These are phyloP conservation scores for Coemansia erecta DNA, from an alignment of 192 early-diverging fungal genomes.

Conservation along the genomic window DNA sequence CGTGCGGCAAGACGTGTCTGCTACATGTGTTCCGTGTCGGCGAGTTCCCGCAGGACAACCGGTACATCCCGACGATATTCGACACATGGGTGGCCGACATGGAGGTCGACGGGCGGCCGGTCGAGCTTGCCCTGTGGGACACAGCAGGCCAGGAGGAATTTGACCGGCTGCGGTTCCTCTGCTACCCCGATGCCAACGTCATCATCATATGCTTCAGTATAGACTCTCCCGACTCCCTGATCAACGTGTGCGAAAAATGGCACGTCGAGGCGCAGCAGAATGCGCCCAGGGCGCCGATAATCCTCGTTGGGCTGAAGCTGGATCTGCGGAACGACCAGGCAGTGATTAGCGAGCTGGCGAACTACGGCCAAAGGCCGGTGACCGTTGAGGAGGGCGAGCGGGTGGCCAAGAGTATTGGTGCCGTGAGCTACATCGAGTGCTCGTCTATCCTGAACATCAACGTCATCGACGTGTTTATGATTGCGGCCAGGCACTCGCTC, in stretches of 20 bases:
- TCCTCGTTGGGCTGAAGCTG: constrained; percentile 37
- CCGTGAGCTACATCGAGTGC: constrained; percentile 80
- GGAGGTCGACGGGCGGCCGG: constrained; percentile 79
- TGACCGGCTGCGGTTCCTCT: constrained; percentile 88
- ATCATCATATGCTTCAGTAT: constrained; percentile 91
- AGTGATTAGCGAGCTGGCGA: constrained; percentile 27
- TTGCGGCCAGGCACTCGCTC: constrained; percentile 61
- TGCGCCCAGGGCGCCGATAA: constrained; percentile 11
- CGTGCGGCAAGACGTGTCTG: constrained; percentile 87
- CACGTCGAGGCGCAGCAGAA: constrained; percentile 24
- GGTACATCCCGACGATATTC: constrained; percentile 88
- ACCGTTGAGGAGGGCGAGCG: constrained; percentile 58
- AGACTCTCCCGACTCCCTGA: constrained; percentile 77
- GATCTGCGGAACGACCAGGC: constrained; percentile 40
- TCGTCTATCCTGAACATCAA: constrained; percentile 58
- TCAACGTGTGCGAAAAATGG: constrained; percentile 65
- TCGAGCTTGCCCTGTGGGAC: constrained; percentile 94
- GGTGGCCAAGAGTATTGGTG: constrained; percentile 69
- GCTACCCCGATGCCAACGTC: constrained; percentile 89
- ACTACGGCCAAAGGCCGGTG: constrained; percentile 40
- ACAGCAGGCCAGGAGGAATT: constrained; percentile 97
- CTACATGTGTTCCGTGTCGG: constrained; percentile 81
- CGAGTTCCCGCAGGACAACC: constrained; percentile 61
- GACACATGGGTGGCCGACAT: constrained; percentile 95
- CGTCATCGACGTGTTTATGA: constrained; percentile 55